Evolutionary conservation across 768 basidiomycete genomes (phyloP), one percentile per base, ranked within the genome.

Genomic region (Chalciporus pseudorubinellus): DNA sequence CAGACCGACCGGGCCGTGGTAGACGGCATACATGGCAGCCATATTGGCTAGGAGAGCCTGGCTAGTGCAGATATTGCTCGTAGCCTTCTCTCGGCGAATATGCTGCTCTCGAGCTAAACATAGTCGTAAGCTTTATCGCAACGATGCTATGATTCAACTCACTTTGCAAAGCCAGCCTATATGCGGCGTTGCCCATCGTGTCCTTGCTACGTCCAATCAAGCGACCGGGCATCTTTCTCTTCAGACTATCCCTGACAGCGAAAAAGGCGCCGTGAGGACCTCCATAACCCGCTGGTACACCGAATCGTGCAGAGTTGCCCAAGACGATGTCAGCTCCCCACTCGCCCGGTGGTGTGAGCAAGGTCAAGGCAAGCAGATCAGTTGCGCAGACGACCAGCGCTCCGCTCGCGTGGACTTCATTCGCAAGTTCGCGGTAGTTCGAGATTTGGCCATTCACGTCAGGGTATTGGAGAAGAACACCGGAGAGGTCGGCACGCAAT

Each of bases 201-300:
- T 97, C 97, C 52, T 86, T 85, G 67, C 91, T 94, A 21, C 88
- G 77, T 18, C 97, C 97, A 65, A 99, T 90, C 45, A 99, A 72
- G 49, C 97, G 82, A 48, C 97, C 97, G n/a, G 97, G 97, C 92
- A 98, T 97, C 75, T 95, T 95, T 57, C 95, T 78, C 79, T 98
- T 99, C 49, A 98, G 74, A 55, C 79, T 83, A 50, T 98, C 92
- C 18, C 84, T 90, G 58, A 91, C 90, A 3, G 97, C 91, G 66
- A 99, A 98, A 79, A 98, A 99, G 0, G 92, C 97, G 18, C 88
- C 95, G 65, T 99, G 95, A 18, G 95, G 95, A 14, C 95, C 95
- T 48, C 95, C 95, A 68, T 93, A 97, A n/a, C 95, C 95, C 40
- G 86, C 81, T 18, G 95, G 95, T 14, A 99, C 95, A 64, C 97